Base-by-base conservation (phyloP, 2,329 filamentous ascomycete species). In the Gremmenia infestans region DNA sequence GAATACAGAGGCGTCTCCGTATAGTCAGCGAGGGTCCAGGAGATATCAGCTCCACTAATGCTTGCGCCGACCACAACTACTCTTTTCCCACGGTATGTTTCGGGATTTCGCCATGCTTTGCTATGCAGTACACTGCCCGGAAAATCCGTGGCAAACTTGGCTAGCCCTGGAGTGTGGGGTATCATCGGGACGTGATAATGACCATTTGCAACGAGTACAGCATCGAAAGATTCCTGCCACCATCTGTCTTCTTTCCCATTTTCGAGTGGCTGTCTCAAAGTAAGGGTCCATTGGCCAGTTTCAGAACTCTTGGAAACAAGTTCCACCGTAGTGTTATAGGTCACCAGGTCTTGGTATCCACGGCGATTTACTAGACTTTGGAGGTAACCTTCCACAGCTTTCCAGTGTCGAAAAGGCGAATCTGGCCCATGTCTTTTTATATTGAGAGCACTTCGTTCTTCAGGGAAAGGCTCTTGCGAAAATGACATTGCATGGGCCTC, bases 31-130 rank as follows among this genome's bases (percentile, higher is more conserved):
- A 85, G 71, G 52, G 81, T 78, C 54, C 79, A 76, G 1, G 79
- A 76, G 12, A 85, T 85, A 62, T 88, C 85, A 28, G 81, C 78
- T 0, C 80, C 83, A 0, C 83, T 87, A 3, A 87, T 83, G 0
- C 81, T 85, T 1, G 81, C 83, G 3, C 85, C 84, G 1, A 88
- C 81, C 0, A 85, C 76, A 0, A 87, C 72, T 0, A 87, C 65
- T 57, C 64, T 56, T 55, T 86, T 83, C 25, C 74, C 76, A 1
- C 67, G 66, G 65, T 84, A 92, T 2, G 74, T 67, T 14, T 83
- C 78, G 0, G 88, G 81, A 0, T 73, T 78, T 6, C 89, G 81
- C 66, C 89, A 94, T 59, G 81, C 82, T 69, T 92, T 94, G 1
- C 88, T 89, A 65, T 90, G 87, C 4, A 77, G 78, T 15, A 89